Base-by-base conservation (phyloP, 192 early-diverging fungal genomes). In the Linnemannia elongata region DNA sequence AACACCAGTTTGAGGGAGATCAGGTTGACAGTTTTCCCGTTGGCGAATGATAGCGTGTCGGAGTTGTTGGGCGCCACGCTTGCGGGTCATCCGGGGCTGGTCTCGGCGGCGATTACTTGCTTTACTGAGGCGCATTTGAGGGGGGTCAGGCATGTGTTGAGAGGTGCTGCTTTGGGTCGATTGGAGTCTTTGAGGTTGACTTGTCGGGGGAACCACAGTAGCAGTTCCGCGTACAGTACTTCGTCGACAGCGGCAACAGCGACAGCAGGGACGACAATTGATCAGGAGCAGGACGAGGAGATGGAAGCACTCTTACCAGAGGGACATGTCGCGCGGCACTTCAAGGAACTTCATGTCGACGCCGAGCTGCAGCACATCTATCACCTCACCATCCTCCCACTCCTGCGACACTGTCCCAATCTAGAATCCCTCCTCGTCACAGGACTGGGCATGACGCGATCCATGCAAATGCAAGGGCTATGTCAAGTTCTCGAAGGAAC, bases 1-100 rank as follows among this genome's bases (percentile, higher is more conserved):
- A 86, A 86, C 72, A 60, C 35, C 7, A 68, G 33, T 44, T 17
- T 86, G 4, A 41, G 63, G 30, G 78, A 79, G 44, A 73, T 86
- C 15, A 74, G 22, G 42, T 20, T 86, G 12, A 69, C 76, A 4
- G 77, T 80, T 20, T 86, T 86, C 45, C 79, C 83, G 0, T 47
- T 80, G 17, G 69, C 42, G 1, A 76, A 63, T 47, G 55, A 49
- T 1, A 4, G 33, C 17, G 73, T 39, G 6, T 76, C 83, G 38
- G 44, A 36, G 33, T 41, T 77, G 1, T 63, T 86, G 0, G 79
- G 75, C 2, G n/a, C 72, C 7, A 66, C 42, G 2, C 57, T 86
- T 9, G 72, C 41, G 17, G 4, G 9, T 8, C 83, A 86, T 39
- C 78, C 78, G 3, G 69, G 69, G 0, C 70, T 86, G 24, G 41